Evolutionary conservation across 108 stramenopile species (phyloP).

Genomic region (Mediolabrus comicus): DNA sequence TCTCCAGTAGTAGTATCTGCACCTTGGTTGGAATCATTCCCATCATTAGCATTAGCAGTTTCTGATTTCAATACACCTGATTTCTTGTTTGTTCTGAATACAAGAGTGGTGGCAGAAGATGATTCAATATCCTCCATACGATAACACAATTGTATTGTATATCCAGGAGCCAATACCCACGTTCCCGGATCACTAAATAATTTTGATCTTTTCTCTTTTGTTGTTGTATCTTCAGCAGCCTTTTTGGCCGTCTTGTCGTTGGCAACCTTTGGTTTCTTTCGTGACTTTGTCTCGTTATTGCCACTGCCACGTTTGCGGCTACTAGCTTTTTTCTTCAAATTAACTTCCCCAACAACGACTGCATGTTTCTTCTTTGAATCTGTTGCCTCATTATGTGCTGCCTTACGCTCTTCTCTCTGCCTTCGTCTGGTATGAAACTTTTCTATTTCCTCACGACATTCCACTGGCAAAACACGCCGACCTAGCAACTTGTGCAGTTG

Average conservation of each 20-base stretch:
- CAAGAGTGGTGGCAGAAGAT: conserved; percentile 5
- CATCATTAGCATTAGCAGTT: neutral
- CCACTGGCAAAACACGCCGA: conserved; percentile 30
- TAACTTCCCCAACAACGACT: conserved; percentile 1
- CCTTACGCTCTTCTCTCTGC: conserved; percentile 11
- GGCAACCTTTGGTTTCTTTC: conserved; percentile 16
- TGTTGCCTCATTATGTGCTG: neutral
- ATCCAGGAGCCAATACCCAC: conserved; percentile 33
- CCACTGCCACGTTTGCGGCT: neutral
- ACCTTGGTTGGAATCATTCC: neutral
- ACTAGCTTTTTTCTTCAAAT: conserved; percentile 15
- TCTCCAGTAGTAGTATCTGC: neutral
- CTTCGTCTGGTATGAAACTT: conserved; percentile 9
- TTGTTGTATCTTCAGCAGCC: neutral
- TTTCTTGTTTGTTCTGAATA: conserved; percentile 12
- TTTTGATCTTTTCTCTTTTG: conserved; percentile 37
- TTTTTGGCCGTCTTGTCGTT: conserved; percentile 2
- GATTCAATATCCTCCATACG: conserved; percentile 39
- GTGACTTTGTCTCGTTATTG: conserved; percentile 11
- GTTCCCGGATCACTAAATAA: conserved; percentile 29
- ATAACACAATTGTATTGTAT: conserved; percentile 46
- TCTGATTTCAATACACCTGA: neutral
- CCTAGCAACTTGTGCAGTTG: conserved; percentile 48
- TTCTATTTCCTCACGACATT: conserved; percentile 43
- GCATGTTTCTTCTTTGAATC: neutral